Evolutionary conservation across 2,329 filamentous ascomycete species (phyloP).

Genomic region (Periconia macrospinosa): DNA sequence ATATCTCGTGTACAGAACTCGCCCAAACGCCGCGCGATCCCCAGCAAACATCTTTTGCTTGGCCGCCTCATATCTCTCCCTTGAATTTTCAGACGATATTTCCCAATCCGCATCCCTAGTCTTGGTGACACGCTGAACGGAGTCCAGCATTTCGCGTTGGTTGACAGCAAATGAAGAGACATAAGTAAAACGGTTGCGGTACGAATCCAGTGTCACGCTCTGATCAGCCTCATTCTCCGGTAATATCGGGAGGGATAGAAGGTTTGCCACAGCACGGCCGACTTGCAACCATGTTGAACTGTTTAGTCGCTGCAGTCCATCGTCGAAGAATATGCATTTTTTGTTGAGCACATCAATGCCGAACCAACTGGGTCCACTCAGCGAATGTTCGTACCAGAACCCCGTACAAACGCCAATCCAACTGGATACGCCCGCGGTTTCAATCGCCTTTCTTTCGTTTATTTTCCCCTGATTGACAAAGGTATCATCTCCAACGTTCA

Average conservation of each 20-base stretch:
- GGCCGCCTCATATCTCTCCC: constrained; percentile 55
- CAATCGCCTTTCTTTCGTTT: constrained; percentile 6
- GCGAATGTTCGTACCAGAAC: constrained; percentile 46
- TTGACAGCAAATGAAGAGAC: constrained; percentile 37
- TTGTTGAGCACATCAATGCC: constrained; percentile 43
- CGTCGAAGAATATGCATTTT: constrained; percentile 29
- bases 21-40: constrained; percentile 47
- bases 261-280: constrained; percentile 54
- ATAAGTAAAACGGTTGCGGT: constrained; percentile 33
- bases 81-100: constrained; percentile 52
- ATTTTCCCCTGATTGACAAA: constrained; percentile 1
- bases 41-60: constrained; percentile 50
- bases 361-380: constrained; percentile 28
- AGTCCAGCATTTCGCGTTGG: constrained; percentile 67
- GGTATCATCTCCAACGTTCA: constrained; percentile 3
- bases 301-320: constrained; percentile 37
- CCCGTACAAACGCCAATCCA: constrained; percentile 21
- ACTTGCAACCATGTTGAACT: constrained; percentile 63
- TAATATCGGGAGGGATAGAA: constrained; percentile 41
- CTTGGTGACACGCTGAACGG: constrained; percentile 60
- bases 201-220: constrained; percentile 5
- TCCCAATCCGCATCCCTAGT: constrained; percentile 64
- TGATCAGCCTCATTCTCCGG: constrained; percentile 13
- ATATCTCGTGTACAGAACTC: constrained; percentile 48
- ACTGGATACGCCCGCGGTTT: constrained; percentile 22